phyloP scores from a whole-genome alignment of 169 alveolate genomes.

The Eimeria brunetti region DNA sequence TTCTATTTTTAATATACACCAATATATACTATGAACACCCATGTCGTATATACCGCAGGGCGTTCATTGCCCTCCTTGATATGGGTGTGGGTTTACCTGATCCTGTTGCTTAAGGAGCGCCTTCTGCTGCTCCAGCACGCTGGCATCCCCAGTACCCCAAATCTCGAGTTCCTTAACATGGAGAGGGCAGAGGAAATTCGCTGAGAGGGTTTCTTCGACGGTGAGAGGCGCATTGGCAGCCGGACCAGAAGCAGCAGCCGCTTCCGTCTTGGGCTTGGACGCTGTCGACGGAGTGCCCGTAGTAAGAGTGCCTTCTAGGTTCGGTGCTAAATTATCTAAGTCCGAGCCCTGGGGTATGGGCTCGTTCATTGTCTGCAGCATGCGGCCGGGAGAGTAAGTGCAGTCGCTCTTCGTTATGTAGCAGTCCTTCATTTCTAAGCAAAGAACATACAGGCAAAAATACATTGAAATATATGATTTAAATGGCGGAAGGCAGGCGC shows the following conservation, averaged over 20 bases:
- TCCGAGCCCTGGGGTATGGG: constrained; percentile 34
- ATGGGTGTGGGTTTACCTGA: constrained; percentile 35
- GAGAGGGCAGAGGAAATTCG: constrained; percentile 56
- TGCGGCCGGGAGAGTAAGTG: constrained; percentile 77
- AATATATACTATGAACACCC: too few species aligned
- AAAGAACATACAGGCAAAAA: neutral
- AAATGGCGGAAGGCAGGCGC: too few species aligned
- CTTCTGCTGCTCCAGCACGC: constrained; percentile 75
- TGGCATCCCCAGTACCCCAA: constrained; percentile 80
- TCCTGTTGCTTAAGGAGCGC: constrained; percentile 52
- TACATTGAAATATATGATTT: too few species aligned
- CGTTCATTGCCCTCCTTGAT: too few species aligned
- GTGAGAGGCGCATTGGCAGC: neutral
- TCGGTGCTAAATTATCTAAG: too few species aligned
- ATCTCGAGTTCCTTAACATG: constrained; percentile 78
- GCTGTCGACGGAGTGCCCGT: neutral
- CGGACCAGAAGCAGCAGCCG: neutral
- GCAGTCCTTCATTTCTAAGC: constrained; percentile 73
- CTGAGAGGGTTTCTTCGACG: constrained; percentile 17
- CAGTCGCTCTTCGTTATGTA: constrained; percentile 79
- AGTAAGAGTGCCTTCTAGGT: too few species aligned
- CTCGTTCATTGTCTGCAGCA: constrained; percentile 68
- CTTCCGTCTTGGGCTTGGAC: constrained; percentile 17
- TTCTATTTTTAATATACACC: neutral
- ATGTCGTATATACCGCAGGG: too few species aligned